Evolutionary conservation across 345 rosid species (phyloP).

Genomic region (Durio zibethinus): DNA sequence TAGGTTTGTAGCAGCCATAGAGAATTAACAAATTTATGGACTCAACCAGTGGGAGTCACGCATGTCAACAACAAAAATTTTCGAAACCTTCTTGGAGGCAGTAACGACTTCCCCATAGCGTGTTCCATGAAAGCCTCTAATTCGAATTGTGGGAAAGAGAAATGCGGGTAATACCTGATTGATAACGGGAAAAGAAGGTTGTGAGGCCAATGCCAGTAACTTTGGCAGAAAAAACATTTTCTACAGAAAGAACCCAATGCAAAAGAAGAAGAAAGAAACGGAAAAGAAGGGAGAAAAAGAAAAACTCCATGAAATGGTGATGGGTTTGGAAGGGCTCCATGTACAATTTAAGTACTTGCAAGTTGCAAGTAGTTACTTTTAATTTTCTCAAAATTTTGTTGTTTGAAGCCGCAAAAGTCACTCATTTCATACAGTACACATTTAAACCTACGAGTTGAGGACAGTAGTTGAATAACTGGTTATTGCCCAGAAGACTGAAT

Average conservation of each 20-base stretch:
- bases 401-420: background rate
- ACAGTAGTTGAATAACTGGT: background rate
- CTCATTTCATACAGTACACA: background rate
- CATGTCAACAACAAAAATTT: constrained; percentile 56
- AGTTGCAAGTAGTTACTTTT: background rate
- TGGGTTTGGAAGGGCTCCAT: background rate
- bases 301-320: background rate
- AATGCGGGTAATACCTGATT: background rate
- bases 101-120: constrained; percentile 48
- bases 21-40: constrained; percentile 38
- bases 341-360: background rate
- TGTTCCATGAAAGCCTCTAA: constrained; percentile 82
- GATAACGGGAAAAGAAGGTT: background rate
- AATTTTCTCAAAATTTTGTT: background rate
- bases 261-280: background rate
- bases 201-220: background rate
- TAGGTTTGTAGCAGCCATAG: background rate
- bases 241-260: background rate
- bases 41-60: constrained; percentile 53
- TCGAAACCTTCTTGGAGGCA: constrained; percentile 33
- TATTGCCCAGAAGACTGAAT: background rate
- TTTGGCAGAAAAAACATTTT: background rate
- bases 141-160: constrained; percentile 33
- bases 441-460: background rate
- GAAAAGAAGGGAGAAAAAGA: background rate